These are phyloP conservation scores for Trametes coccinea DNA, from an alignment of 768 basidiomycete species.

Conservation along the genomic window DNA sequence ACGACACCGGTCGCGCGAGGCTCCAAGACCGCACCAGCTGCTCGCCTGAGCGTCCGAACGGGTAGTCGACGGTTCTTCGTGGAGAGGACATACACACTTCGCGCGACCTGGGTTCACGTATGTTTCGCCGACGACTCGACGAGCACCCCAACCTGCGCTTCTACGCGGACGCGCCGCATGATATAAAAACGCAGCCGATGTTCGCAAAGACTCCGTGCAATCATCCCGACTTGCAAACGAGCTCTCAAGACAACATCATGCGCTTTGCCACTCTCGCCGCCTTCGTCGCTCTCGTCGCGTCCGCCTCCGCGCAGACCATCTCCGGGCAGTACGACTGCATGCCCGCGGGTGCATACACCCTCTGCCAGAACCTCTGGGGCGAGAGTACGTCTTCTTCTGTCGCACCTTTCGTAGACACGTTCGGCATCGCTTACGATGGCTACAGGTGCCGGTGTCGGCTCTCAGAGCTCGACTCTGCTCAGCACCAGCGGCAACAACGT, in stretches of 20 bases:
- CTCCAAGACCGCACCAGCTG: background rate
- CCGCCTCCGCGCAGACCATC: conserved; percentile 40
- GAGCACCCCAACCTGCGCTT: background rate
- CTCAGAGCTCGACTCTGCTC: conserved; percentile 49
- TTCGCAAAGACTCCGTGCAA: background rate
- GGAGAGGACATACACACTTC: background rate
- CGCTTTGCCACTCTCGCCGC: conserved; percentile 13
- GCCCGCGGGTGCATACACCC: conserved; percentile 47
- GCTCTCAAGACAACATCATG: background rate
- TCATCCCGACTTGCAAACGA: background rate
- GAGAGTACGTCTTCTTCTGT: conserved; percentile 31
- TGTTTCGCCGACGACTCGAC: conserved; percentile 12
- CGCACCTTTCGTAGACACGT: background rate
- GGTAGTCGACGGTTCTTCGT: background rate
- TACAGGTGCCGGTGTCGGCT: conserved; percentile 48
- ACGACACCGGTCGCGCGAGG: background rate
- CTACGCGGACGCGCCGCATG: background rate
- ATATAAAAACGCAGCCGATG: background rate
- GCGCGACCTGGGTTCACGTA: background rate
- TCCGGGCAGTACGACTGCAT: conserved; percentile 46
- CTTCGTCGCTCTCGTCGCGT: conserved; percentile 16
- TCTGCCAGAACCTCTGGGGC: conserved; percentile 64
- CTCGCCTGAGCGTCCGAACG: conserved; percentile 2
- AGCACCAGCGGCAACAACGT: conserved; percentile 41
- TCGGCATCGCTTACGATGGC: background rate